Evolutionary conservation across 2,329 filamentous ascomycete genomes (phyloP).

Genomic region (Fusarium sp.): DNA sequence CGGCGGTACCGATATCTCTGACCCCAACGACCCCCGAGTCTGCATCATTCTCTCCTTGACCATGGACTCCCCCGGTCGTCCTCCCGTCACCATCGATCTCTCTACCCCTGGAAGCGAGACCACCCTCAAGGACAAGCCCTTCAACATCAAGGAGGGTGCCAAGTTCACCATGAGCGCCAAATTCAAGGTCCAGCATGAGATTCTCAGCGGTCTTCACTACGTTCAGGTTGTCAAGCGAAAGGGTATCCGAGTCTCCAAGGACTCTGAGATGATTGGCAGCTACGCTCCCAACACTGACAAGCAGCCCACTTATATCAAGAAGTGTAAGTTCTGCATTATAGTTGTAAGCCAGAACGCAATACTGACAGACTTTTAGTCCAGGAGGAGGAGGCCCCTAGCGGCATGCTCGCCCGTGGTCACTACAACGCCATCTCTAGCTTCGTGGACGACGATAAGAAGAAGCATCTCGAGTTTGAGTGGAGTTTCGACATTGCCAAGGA

Average conservation of each 20-base stretch:
- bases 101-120: conserved; percentile 77
- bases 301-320: conserved; percentile 87
- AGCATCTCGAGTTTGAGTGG: conserved; percentile 94
- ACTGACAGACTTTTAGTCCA: conserved; percentile 69
- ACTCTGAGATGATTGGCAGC: conserved; percentile 98
- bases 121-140: conserved; percentile 88
- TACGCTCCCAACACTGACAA: conserved; percentile 93
- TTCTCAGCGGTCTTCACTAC: conserved; percentile 94
- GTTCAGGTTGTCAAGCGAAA: conserved; percentile 93
- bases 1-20: conserved; percentile 76
- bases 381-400: conserved; percentile 89
- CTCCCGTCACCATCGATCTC: conserved; percentile 90
- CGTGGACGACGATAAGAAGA: conserved; percentile 92
- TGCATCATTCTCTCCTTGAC: conserved; percentile 94
- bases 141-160: conserved; percentile 96
- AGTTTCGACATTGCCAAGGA: conserved; percentile 97
- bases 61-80: conserved; percentile 84
- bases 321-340: conserved; percentile 72
- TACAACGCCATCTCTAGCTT: conserved; percentile 93
- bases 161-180: conserved; percentile 93
- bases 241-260: conserved; percentile 88
- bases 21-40: conserved; percentile 84
- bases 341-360: neutral
- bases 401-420: conserved; percentile 88
- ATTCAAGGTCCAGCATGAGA: conserved; percentile 97